Base-by-base conservation (phyloP, 2,329 filamentous ascomycete species). In the Talaromyces islandicus region DNA sequence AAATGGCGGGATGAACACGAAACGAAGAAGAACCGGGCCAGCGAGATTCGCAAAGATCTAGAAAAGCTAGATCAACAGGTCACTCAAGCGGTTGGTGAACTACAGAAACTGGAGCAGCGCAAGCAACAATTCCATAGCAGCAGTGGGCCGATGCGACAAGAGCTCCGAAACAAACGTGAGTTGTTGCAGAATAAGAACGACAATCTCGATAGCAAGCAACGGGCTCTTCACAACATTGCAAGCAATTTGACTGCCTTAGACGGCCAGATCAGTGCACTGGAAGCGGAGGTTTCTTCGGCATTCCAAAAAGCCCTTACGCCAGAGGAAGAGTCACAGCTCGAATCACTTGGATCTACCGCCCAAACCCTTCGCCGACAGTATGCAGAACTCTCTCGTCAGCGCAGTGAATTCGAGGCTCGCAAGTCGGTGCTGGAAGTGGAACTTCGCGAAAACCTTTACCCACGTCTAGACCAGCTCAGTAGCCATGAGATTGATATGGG, bases 231-330 rank as follows among this genome's bases (percentile, higher is more conserved):
- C 55, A 86, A 87, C 54, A 87, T 92, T 30, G 87, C 91, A 65
- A 83, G 82, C 64, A 88, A 90, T 67, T 83, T 97, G 72, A 88
- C 90, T 65, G 85, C 87, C 46, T 83, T 96, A 57, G 84, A 87
- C 55, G 88, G 91, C 62, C 89, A 90, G 65, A 82, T 95, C 60
- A 83, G 81, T 54, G 87, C 89, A 7, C 89, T 92, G 71, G 87
- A 96, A 73, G 82, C 87, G 2, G 95, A 99, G 72, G 76, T 97
- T 59, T 82, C 83, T 17, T 90, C 91, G 0, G 89, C 95, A 25
- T 99, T 97, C 79, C 95, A 96, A 78, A 97, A 96, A 75, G 89
- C 89, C 12, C 81, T 99, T 54, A 89, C 88, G 10, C 78, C 84
- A 7, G 85, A 87, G n/a, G 95, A 99, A 74, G 93, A 97, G 73